These are phyloP conservation scores for Boletus rufocinnamomeus DNA, from an alignment of 768 basidiomycete genomes.

Conservation along the genomic window DNA sequence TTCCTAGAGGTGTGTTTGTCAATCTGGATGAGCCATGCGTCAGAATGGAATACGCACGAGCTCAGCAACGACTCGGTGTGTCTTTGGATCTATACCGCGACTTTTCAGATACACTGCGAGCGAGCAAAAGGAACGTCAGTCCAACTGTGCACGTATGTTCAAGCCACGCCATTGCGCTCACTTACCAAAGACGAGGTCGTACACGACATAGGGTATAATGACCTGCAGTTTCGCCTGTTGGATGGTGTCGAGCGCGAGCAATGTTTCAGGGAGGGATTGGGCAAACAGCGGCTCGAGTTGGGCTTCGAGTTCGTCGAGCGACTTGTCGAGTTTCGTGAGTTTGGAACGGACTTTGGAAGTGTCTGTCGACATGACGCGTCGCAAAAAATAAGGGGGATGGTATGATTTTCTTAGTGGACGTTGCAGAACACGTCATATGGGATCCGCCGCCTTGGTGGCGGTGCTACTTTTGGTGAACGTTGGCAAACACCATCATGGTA, in stretches of 20 bases:
- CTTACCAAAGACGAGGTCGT: constrained; percentile 85
- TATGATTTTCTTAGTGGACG: background rate
- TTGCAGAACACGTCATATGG: background rate
- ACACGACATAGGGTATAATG: constrained; percentile 76
- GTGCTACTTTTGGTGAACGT: background rate
- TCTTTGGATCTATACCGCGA: constrained; percentile 75
- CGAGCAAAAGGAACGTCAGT: background rate
- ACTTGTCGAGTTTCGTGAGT: constrained; percentile 51
- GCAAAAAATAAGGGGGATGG: background rate
- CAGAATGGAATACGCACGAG: constrained; percentile 24
- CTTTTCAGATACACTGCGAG: constrained; percentile 76
- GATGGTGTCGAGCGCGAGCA: constrained; percentile 64
- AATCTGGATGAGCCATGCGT: background rate
- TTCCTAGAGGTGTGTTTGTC: constrained; percentile 45
- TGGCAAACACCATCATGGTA: constrained; percentile 22
- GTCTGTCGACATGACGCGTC: constrained; percentile 37
- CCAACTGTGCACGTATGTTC: background rate
- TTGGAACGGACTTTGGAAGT: constrained; percentile 38
- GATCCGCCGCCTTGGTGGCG: constrained; percentile 8
- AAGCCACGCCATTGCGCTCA: background rate
- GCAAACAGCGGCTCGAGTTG: constrained; percentile 66
- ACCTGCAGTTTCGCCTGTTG: constrained; percentile 84
- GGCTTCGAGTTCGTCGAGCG: constrained; percentile 70
- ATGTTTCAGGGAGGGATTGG: constrained; percentile 65
- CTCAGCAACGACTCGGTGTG: constrained; percentile 76